These are phyloP conservation scores for Anthoceros angustus DNA, from an alignment of 225 moss, liverwort and hornwort species.

Conservation along the genomic window DNA sequence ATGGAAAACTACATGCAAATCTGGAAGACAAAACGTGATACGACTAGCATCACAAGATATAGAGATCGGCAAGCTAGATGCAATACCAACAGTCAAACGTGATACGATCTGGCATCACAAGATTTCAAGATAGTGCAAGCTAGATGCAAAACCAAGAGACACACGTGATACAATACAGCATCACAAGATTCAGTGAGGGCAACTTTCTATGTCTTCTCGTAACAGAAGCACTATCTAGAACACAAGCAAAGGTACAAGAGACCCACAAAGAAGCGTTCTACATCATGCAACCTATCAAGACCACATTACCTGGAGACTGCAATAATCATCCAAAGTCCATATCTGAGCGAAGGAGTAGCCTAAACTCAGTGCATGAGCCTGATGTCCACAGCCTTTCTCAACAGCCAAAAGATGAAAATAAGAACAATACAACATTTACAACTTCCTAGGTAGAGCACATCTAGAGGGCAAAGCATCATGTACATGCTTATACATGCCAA, in stretches of 20 bases:
- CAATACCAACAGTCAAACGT: not conserved
- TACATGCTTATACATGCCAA: not conserved
- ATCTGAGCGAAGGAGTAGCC: conserved; percentile 6
- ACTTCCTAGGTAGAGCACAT: conserved; percentile 1
- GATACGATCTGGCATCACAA: conserved; percentile 3
- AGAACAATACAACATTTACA: not conserved
- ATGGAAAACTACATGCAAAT: not conserved
- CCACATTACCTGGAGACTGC: conserved; percentile 6
- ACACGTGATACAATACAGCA: not conserved
- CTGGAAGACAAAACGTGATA: conserved; percentile 3
- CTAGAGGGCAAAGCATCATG: conserved; percentile 5
- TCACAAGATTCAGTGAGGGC: not conserved
- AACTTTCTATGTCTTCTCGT: not conserved
- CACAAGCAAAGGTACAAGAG: not conserved
- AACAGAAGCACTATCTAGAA: not conserved
- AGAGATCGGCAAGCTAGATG: not conserved
- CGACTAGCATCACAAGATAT: not conserved
- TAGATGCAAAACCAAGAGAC: not conserved
- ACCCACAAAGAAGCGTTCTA: not conserved
- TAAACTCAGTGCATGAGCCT: conserved; percentile 5
- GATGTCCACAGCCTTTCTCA: conserved; percentile 4
- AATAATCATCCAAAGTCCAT: conserved; percentile 5
- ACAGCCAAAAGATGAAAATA: conserved; percentile 5
- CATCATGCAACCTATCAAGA: not conserved
- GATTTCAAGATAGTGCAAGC: not conserved